Evolutionary conservation across 2,329 filamentous ascomycete species (phyloP).

Genomic region (Ophiocordyceps camponoti-floridani): DNA sequence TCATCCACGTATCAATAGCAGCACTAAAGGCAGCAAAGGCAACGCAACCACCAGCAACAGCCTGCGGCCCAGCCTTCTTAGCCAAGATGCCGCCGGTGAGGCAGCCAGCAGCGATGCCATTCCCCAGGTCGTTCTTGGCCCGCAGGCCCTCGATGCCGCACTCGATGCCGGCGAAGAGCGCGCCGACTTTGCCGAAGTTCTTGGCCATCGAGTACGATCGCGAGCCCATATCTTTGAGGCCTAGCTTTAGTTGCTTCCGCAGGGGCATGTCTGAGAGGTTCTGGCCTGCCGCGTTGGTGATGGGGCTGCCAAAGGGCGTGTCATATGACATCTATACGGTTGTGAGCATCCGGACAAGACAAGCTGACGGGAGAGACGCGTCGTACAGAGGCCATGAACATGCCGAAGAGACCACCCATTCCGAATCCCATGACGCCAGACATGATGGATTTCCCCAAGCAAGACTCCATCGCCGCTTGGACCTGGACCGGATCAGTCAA

Average conservation of each 20-base stretch:
- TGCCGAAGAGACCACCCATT: conserved; percentile 80
- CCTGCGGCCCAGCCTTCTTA: conserved; percentile 74
- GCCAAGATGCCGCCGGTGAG: conserved; percentile 81
- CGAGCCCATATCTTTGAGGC: conserved; percentile 88
- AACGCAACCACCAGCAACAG: conserved; percentile 69
- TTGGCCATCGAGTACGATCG: conserved; percentile 71
- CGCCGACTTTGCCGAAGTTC: conserved; percentile 89
- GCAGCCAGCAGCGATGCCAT: conserved; percentile 77
- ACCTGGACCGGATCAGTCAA: conserved; percentile 32
- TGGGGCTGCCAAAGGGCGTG: conserved; percentile 52
- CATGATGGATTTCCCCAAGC: conserved; percentile 76
- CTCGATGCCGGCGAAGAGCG: conserved; percentile 81
- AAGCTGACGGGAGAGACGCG: neutral
- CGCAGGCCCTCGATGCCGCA: conserved; percentile 86
- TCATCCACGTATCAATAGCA: conserved; percentile 85
- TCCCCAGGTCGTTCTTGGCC: conserved; percentile 84
- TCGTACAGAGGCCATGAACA: conserved; percentile 93
- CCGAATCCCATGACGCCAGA: conserved; percentile 88
- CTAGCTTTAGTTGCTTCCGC: conserved; percentile 63
- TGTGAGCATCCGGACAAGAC: neutral
- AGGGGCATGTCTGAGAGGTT: conserved; percentile 46
- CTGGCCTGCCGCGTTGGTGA: conserved; percentile 17
- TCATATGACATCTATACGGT: conserved; percentile 81
- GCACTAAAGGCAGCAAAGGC: conserved; percentile 88
- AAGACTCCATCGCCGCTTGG: conserved; percentile 78